These are phyloP conservation scores for Teratosphaeria gauchensis DNA, from an alignment of 2,329 filamentous ascomycete species.

Conservation along the genomic window DNA sequence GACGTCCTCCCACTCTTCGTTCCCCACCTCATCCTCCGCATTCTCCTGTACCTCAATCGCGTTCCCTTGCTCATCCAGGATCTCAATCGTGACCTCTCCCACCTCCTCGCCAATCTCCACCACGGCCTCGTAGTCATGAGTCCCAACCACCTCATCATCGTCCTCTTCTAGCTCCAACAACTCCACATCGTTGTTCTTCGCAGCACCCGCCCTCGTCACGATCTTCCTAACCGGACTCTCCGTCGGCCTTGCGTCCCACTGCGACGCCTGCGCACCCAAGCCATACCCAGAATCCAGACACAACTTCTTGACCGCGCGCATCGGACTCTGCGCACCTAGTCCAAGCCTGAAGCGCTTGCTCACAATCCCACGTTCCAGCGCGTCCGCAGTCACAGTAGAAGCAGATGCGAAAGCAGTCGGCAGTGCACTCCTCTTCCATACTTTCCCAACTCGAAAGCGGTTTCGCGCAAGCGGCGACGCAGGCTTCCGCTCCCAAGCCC, in stretches of 20 bases:
- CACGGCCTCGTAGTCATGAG: background rate
- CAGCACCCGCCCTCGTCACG: conserved; percentile 14
- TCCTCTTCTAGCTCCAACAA: conserved; percentile 13
- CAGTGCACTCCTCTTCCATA: conserved; percentile 33
- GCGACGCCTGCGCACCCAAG: conserved; percentile 10
- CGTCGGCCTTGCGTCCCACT: conserved; percentile 16
- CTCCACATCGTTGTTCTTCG: conserved; percentile 3
- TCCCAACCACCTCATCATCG: conserved; percentile 11
- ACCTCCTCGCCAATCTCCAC: conserved; percentile 2
- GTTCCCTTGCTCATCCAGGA: conserved; percentile 18
- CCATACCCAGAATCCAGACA: conserved; percentile 22
- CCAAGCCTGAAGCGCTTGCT: conserved; percentile 3
- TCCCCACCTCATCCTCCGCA: conserved; percentile 4
- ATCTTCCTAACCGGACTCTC: conserved; percentile 22
- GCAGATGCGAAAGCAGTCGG: background rate
- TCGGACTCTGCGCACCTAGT: conserved; percentile 10
- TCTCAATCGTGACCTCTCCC: conserved; percentile 16
- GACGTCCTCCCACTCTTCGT: conserved; percentile 14
- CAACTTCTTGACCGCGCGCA: conserved; percentile 37
- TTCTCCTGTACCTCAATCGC: conserved; percentile 8
- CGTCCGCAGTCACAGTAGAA: background rate
- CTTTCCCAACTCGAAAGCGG: conserved; percentile 27
- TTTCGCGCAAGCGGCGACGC: conserved; percentile 32
- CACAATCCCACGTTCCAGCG: background rate
- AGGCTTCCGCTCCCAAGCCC: conserved; percentile 41